These are phyloP conservation scores for Magnaporthiopsis incrustans DNA, from an alignment of 2,329 filamentous ascomycete genomes.

Conservation along the genomic window DNA sequence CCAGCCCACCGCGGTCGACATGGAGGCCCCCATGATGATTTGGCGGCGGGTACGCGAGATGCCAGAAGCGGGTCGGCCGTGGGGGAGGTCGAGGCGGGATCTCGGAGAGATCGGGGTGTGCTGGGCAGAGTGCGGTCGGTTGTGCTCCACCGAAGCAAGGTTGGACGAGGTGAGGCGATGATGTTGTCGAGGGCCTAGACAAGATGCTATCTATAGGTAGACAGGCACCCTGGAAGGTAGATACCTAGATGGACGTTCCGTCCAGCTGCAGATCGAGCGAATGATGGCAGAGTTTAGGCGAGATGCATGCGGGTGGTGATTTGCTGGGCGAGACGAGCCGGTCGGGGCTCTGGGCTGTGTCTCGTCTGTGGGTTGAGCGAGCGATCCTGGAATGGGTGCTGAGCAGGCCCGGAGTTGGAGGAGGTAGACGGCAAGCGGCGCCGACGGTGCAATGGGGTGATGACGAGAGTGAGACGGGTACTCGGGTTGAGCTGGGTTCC, in stretches of 20 bases:
- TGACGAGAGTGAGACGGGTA: background rate
- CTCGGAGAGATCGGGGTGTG: background rate
- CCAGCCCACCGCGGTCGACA: conserved; percentile 27
- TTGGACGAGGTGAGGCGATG: background rate
- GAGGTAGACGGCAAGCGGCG: background rate
- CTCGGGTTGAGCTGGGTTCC: background rate
- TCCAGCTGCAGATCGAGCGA: background rate
- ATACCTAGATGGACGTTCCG: background rate
- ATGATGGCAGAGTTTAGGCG: background rate
- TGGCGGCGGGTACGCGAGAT: background rate
- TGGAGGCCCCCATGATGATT: conserved; percentile 24
- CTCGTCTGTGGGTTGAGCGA: background rate
- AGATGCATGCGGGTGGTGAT: background rate
- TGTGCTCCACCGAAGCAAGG: background rate
- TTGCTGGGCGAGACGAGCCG: background rate
- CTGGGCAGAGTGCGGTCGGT: background rate
- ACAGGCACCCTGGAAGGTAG: background rate
- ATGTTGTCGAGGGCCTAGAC: background rate
- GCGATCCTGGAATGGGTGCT: background rate
- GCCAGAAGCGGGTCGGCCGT: background rate
- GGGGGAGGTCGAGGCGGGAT: background rate
- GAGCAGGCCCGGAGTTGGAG: background rate
- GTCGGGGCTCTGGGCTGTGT: background rate
- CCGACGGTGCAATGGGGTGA: background rate
- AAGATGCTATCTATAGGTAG: background rate